A percentile compares a stretch with the other conserved stretches of the same genome.
Evolutionary conservation across 345 rosid genomes (phyloP).

Genomic region (Populus ilicifolia): DNA sequence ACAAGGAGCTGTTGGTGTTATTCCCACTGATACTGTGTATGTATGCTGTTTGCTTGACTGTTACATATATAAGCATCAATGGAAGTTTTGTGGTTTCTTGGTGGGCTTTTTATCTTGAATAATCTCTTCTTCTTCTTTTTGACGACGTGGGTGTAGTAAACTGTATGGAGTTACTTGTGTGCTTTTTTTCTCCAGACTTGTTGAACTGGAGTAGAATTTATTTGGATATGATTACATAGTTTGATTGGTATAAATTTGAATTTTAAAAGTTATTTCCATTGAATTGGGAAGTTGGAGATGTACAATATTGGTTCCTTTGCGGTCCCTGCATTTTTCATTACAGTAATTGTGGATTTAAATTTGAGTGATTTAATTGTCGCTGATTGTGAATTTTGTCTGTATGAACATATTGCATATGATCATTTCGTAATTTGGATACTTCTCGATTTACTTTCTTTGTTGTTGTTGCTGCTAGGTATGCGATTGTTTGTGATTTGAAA

Average conservation of each 20-base stretch:
- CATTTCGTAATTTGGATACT: not conserved
- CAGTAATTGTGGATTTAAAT: not conserved
- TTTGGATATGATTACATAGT: not conserved
- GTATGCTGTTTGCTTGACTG: not conserved
- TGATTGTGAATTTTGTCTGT: not conserved
- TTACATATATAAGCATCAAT: not conserved
- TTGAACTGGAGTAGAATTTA: not conserved
- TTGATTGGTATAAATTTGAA: not conserved
- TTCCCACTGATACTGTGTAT: conserved; percentile 89
- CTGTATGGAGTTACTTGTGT: not conserved
- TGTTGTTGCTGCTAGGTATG: conserved; percentile 43
- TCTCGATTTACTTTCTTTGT: not conserved
- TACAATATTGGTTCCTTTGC: not conserved
- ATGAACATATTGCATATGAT: no score
- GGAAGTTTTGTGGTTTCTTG: no score
- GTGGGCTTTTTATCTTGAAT: no score
- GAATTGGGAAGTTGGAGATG: not conserved
- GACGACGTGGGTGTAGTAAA: no score
- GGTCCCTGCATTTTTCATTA: not conserved
- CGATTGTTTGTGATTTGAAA: conserved; percentile 66
- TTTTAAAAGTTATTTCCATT: not conserved
- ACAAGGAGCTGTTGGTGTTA: conserved; percentile 88
- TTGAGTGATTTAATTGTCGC: not conserved
- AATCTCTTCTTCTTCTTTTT: no score
- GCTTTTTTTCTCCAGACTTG: not conserved